Base-by-base conservation (phyloP, 1,284 basidiomycete species). In the Apiotrichum veenhuisii region DNA sequence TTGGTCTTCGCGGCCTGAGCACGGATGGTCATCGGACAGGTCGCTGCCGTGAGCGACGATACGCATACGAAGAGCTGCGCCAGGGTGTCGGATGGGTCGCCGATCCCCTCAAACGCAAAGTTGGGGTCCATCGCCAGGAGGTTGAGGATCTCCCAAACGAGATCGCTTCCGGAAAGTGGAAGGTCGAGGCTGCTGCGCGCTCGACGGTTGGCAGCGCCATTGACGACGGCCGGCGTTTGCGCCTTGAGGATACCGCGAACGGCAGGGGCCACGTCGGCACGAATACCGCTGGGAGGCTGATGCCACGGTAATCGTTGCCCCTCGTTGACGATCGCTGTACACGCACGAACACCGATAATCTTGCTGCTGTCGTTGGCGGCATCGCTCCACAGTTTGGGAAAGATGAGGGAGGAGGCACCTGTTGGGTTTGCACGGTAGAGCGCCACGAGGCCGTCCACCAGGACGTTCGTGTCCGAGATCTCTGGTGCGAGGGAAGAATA, bases 301-400 rank as follows among this genome's bases (percentile, higher is more conserved):
- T 62, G 60, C 72, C 72, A 74, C 0, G 70, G 69, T 34, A 72
- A 41, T 4, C 67, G 49, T 11, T 58, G 61, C 12, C 72, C 67
- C 57, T 74, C 76, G 59, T 75, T 70, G 9, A 77, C 69, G 27
- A 83, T 63, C 0, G 83, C 83, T 41, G 86, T 71, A 63, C 81
- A 84, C 1, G 89, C 88, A 61, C 86, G 84, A 50, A 91, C 79
- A 1, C 82, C 89, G 57, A 84, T 84, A n/a, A 87, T 82, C 78
- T 91, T 91, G 63, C 89, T 84, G 4, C 86, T 84, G 47, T 90
- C 87, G 0, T 87, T 86, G 0, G 88, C 86, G 37, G 86, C 82
- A 62, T 89, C 87, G 10, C 87, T 83, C 62, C 87, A 84, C 26
- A 91, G 72, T 66, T 86, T 88, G 3, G 78, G 70, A 65, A 91